Percentiles rank a stretch among this genome's conserved stretches.
Conservation (phyloP, 352 stramenopile genomes). For the Nothophytophthora sp. region DNA sequence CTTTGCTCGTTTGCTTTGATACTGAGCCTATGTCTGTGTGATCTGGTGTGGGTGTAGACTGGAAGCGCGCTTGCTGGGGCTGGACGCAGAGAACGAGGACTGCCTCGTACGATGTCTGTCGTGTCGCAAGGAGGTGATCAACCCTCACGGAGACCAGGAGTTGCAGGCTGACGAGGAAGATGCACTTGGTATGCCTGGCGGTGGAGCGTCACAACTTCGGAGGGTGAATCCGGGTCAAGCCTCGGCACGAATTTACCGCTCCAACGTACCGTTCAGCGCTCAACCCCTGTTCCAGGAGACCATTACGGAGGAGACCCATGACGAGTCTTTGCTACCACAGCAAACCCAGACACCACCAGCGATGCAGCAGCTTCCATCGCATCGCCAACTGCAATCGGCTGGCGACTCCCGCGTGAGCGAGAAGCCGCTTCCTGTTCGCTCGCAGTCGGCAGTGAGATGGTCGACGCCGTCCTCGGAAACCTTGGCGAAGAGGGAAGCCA, state of each 20-base stretch:
- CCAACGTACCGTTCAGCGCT: slow-evolving; percentile 59
- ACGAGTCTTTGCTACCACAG: slow-evolving; percentile 1
- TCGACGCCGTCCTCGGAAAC: slow-evolving; percentile 7
- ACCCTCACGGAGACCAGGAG: slow-evolving; percentile 16
- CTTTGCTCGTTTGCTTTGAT: neutral
- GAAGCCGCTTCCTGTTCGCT: slow-evolving; percentile 14
- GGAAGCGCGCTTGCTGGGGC: slow-evolving; percentile 48
- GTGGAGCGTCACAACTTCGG: slow-evolving; percentile 20
- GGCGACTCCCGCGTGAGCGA: slow-evolving; percentile 24
- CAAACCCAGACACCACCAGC: neutral
- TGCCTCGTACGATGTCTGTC: slow-evolving; percentile 71
- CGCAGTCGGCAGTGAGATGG: slow-evolving; percentile 17
- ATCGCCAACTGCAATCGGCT: slow-evolving; percentile 22
- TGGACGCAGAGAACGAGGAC: slow-evolving; percentile 55
- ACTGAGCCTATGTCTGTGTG: neutral
- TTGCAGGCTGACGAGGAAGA: slow-evolving; percentile 21
- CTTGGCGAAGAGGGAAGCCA: slow-evolving; percentile 13
- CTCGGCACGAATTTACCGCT: slow-evolving; percentile 60
- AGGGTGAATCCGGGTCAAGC: slow-evolving; percentile 56
- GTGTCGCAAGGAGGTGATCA: slow-evolving; percentile 65
- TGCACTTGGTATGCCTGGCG: slow-evolving; percentile 1
- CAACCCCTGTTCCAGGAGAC: slow-evolving; percentile 26
- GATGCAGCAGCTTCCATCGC: slow-evolving; percentile 3
- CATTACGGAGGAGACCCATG: slow-evolving; percentile 18
- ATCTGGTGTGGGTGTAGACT: slow-evolving; percentile 30